Base-by-base conservation (phyloP, 2,329 filamentous ascomycete genomes). In the Neurospora crassa region DNA sequence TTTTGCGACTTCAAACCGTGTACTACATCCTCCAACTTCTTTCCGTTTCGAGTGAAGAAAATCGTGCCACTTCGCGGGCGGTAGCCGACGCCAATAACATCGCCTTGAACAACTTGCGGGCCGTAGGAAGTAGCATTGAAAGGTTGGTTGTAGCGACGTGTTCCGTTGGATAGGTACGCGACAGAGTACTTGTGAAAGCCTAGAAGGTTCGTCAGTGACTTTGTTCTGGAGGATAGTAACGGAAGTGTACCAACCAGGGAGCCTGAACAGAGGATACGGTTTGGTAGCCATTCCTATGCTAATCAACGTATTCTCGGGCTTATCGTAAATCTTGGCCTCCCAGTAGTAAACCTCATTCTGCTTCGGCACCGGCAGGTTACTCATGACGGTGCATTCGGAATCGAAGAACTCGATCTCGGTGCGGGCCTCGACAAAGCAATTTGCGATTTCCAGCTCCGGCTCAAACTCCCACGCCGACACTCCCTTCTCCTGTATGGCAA, bases 391-490 rank as follows among this genome's bases (percentile, higher is more conserved):
- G 83, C 95, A 98, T 80, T 97, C 96, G 2, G 94, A 96, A 81
- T 99, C 96, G 79, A 97, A 99, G 83, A 99, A 99, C 80, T 99
- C 96, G 74, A 99, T 97, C 81, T 99, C 96, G 12, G 96, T 99
- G 75, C 96, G 89, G 53, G 85, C 95, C 82, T 99, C 95, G 74
- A 99, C 96, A 79, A 99, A 99, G 81, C 96, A 99, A 82, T 98
- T 98, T 76, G 96, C 96, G 76, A 98, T 97, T 82, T 99, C 96
- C 43, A 98, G 84, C 81, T 99, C 96, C n/a, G 96, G 96, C 81
- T 98, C 96, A 78, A 99, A 99, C 81, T 99, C 96, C 96, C 96
- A 99, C 7, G 96, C 96, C 5, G 96, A 97, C n/a, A 99, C 95
- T 69, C 96, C 96, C 81, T 99, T 99, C 84, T 99, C 96, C 83